Evolutionary conservation across 352 stramenopile species (phyloP), one percentile per base, ranked within the genome.

Genomic region (Globisporangium orthogonon): DNA sequence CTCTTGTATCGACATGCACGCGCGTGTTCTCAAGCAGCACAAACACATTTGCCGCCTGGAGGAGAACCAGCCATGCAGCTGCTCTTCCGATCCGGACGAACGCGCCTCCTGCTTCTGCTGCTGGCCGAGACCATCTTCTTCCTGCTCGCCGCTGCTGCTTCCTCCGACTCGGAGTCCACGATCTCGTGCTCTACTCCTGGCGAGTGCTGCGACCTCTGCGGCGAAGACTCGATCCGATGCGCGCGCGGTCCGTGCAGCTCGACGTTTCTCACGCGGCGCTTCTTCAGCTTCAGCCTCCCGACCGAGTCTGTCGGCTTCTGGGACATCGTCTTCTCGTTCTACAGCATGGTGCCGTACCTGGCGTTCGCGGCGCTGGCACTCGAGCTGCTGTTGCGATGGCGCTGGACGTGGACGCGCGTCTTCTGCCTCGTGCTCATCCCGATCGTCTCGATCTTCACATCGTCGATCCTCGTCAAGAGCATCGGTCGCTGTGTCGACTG

Each of bases 241-340:
- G 60, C 66, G 4, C 73, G 75, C 13, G 75, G 75, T 0, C 73
- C 75, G 29, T 86, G 75, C 71, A 82, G 69, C 63, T 68, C 69
- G 52, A 69, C 54, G 54, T 58, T 71, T 50, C 5, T 83, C 30
- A 68, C 71, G 9, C 74, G 70, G 35, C 58, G 50, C 6, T 66
- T 81, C 63, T 86, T 86, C 64, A 83, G 71, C 65, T 69, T 79
- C 60, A 82, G 69, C 49, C 28, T 62, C 29, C 71, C 75, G 33
- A 66, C 61, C 0, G 37, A 76, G 23, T 50, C 40, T 30, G 53
- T 79, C 23, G 63, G 64, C 45, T 72, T 83, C 60, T 80, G 69
- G 70, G 73, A 83, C 52, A 61, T 79, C 54, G 63, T 71, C 13
- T 76, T 77, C 50, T 69, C 66, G 39, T 76, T 79, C 53, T 86